phyloP scores from a whole-genome alignment of 345 rosid genomes.

The Physaria fendleri region DNA sequence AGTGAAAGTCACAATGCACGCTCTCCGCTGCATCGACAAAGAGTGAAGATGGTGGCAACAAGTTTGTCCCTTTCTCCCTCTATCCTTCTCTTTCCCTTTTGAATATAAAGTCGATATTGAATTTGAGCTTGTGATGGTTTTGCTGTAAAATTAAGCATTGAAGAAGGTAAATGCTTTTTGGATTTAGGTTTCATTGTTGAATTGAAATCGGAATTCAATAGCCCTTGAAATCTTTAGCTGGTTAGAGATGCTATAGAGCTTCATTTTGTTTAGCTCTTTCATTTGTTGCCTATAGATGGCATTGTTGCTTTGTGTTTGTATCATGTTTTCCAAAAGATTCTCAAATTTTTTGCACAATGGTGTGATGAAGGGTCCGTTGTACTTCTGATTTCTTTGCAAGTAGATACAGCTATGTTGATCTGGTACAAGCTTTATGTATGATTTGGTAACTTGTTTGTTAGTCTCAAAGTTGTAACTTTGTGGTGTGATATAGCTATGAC shows the following conservation, averaged over 20 bases:
- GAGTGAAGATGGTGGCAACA: too few relatives aligned
- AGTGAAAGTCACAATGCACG: conserved; percentile 86
- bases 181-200: background rate
- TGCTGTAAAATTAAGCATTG: too few relatives aligned
- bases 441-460: background rate
- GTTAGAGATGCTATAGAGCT: background rate
- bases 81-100: too few relatives aligned
- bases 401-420: background rate
- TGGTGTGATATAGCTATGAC: too few relatives aligned
- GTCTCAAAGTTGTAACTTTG: too few relatives aligned
- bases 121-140: background rate
- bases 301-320: conserved; percentile 3
- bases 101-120: too few relatives aligned
- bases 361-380: background rate
- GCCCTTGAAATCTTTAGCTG: background rate
- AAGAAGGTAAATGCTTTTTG: background rate
- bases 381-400: background rate
- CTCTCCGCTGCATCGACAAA: conserved; percentile 95
- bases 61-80: conserved; percentile 31
- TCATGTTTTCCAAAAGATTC: too few relatives aligned
- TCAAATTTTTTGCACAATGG: too few relatives aligned
- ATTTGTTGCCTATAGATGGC: background rate
- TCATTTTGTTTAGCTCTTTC: background rate
- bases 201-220: background rate
- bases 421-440: too few relatives aligned